Base-by-base conservation (phyloP, 192 early-diverging fungal genomes). In the Podila verticillata region DNA sequence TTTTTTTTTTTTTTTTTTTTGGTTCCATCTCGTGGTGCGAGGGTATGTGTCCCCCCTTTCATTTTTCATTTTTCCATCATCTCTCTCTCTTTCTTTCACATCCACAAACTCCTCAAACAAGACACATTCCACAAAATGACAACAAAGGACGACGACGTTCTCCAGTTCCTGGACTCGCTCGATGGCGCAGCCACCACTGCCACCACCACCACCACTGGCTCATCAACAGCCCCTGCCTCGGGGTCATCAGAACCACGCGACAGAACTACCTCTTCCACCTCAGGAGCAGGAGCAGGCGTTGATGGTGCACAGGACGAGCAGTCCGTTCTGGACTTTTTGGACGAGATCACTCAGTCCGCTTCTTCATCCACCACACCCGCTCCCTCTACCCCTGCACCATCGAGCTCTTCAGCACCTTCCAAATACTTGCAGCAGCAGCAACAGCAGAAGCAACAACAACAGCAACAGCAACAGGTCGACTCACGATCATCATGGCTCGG, bases 401-500 rank as follows among this genome's bases (percentile, higher is more conserved):
- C 82, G 28, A 75, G 0, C 54, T 82, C 9, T 66, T 64, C 57
- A 71, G 82, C 71, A 35, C 69, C 63, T 28, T 71, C 62, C 15
- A 70, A 58, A 28, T 69, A 73, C 29, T 48, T 74, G 30, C 64
- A 63, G 28, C 65, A 60, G 30, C 72, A 63, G 35, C 61, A 68
- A 39, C 30, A 35, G 6, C 66, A 70, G 35, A 74, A 81, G n/a
- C 73, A 73, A 47, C 83, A 70, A 36, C 70, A 62, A 20, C 80
- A 70, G 28, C 36, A 34, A 31, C 65, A 48, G 30, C 67, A 72
- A 24, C 74, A 54, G 31, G 61, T 35, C 17, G 65, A 70, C 30
- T n/a, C 75, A 19, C 66, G 82, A 54, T 20, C 68, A 6, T 65
- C 73, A 70, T 87, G 86, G 49, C 84, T 87, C 82, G 85, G 85